Percentiles rank a stretch among this genome's conserved stretches.
Conservation (phyloP, 1,284 basidiomycete species). For the Austroboletus niveus region DNA sequence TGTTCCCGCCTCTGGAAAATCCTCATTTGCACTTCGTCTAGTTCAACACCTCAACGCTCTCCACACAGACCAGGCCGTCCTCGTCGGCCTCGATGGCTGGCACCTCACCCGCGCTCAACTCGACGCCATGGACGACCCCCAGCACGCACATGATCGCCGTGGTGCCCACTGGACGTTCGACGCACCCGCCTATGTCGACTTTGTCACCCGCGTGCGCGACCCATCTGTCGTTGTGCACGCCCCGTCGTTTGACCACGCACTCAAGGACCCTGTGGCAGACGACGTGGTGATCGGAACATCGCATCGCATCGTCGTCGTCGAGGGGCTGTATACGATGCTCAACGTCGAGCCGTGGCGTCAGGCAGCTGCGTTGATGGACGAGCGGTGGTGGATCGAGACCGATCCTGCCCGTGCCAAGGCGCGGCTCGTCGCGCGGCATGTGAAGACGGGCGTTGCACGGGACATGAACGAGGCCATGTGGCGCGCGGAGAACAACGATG, state of each 20-base stretch:
- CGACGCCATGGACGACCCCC: slow-evolving; percentile 66
- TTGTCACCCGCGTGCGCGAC: slow-evolving; percentile 53
- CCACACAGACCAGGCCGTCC: slow-evolving; percentile 42
- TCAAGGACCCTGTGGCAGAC: slow-evolving; percentile 55
- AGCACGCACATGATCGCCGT: slow-evolving; percentile 65
- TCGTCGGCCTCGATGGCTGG: slow-evolving; percentile 85
- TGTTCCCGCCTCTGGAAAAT: slow-evolving; percentile 84
- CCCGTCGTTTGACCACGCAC: slow-evolving; percentile 73
- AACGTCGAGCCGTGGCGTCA: too few relatives aligned
- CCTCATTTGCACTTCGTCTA: slow-evolving; percentile 62
- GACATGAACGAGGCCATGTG: slow-evolving; percentile 63
- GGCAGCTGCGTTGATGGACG: slow-evolving; percentile 50
- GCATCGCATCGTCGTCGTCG: too few relatives aligned
- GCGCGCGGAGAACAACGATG: slow-evolving; percentile 74
- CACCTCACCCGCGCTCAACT: slow-evolving; percentile 70
- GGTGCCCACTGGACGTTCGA: slow-evolving; percentile 80
- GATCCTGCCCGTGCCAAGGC: slow-evolving; percentile 57
- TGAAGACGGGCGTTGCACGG: slow-evolving; percentile 70
- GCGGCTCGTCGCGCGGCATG: slow-evolving; percentile 73
- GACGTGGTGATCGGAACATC: slow-evolving; percentile 46
- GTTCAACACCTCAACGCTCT: slow-evolving; percentile 33
- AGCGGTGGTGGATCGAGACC: slow-evolving; percentile 76
- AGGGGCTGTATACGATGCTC: too few relatives aligned
- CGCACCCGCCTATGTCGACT: slow-evolving; percentile 59
- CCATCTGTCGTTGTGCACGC: slow-evolving; percentile 45